Conservation (phyloP, 148 eudicot genomes). For the Selenicereus undatus region DNA sequence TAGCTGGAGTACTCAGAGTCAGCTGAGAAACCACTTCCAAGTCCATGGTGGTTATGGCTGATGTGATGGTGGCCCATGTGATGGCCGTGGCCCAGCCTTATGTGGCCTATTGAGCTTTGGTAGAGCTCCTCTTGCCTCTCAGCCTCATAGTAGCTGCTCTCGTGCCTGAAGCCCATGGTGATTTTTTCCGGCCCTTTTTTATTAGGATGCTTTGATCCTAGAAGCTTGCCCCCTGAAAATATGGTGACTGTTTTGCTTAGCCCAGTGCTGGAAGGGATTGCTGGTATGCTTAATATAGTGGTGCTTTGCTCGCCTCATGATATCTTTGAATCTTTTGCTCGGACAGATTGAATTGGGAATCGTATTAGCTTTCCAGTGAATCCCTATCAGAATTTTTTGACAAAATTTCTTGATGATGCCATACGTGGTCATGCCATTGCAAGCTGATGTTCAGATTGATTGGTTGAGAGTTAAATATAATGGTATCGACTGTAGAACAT, state of each 20-base stretch:
- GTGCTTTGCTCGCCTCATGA: not conserved
- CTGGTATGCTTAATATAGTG: slow-evolving; percentile 20
- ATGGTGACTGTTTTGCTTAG: slow-evolving; percentile 6
- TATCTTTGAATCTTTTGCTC: slow-evolving; percentile 24
- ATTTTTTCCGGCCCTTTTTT: not conserved
- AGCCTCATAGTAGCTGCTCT: slow-evolving; percentile 27
- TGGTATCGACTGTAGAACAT: not conserved
- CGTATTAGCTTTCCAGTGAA: not conserved
- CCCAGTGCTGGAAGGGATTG: slow-evolving; percentile 7
- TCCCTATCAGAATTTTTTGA: not conserved
- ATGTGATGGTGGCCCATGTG: not conserved
- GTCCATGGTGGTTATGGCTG: slow-evolving; percentile 17
- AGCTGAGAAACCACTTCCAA: slow-evolving; percentile 3
- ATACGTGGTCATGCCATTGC: not conserved
- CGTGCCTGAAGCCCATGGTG: slow-evolving; percentile 21
- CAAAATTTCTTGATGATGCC: not conserved
- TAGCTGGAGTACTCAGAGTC: slow-evolving; percentile 26
- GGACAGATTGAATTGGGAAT: slow-evolving; percentile 1
- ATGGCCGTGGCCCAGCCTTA: slow-evolving; percentile 19
- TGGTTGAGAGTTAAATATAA: not conserved
- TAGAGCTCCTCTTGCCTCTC: slow-evolving; percentile 20
- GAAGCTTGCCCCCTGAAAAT: not conserved
- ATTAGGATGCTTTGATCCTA: not conserved
- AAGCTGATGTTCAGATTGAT: not conserved
- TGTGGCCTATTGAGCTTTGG: slow-evolving; percentile 25